Evolutionary conservation across 208 protist genomes (phyloP).

Genomic region (Angomonas ambiguus): DNA sequence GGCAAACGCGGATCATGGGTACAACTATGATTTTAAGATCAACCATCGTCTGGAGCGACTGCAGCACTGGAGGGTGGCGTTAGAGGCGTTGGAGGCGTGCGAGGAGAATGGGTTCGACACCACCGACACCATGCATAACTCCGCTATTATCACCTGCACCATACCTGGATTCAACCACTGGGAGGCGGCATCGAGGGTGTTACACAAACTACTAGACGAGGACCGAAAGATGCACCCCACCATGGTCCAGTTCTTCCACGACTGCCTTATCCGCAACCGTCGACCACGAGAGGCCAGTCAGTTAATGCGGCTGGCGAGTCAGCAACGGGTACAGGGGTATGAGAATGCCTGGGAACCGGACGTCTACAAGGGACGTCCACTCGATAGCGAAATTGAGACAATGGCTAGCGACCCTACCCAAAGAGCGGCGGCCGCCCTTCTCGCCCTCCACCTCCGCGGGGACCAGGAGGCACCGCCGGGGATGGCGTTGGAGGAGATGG

Average conservation of each 20-base stretch:
- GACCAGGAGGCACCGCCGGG: conserved; percentile 59
- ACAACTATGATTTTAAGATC: conserved; percentile 89
- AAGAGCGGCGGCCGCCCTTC: conserved; percentile 30
- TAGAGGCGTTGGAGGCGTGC: conserved; percentile 80
- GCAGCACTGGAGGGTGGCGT: conserved; percentile 88
- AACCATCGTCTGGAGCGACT: conserved; percentile 83
- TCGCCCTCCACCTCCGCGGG: conserved; percentile 64
- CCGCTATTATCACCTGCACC: conserved; percentile 79
- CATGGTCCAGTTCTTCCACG: conserved; percentile 84
- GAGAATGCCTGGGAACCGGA: conserved; percentile 79
- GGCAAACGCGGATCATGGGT: conserved; percentile 90
- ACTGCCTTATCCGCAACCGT: conserved; percentile 83
- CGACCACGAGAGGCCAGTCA: conserved; percentile 77
- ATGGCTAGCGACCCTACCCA: conserved; percentile 9
- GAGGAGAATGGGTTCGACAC: conserved; percentile 88
- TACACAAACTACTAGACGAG: conserved; percentile 76
- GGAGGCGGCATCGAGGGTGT: conserved; percentile 52
- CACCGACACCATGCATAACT: conserved; percentile 92
- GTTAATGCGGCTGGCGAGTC: conserved; percentile 63
- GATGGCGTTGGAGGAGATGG: conserved; percentile 33
- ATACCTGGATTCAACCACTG: conserved; percentile 88
- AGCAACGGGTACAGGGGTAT: conserved; percentile 75
- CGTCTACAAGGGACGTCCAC: conserved; percentile 60
- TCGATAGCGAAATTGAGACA: conserved; percentile 36
- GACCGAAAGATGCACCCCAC: conserved; percentile 77